Percentiles rank a stretch among this genome's conserved stretches.
Conservation (phyloP, 1,284 basidiomycete species). For the Thecaphora thlaspeos region DNA sequence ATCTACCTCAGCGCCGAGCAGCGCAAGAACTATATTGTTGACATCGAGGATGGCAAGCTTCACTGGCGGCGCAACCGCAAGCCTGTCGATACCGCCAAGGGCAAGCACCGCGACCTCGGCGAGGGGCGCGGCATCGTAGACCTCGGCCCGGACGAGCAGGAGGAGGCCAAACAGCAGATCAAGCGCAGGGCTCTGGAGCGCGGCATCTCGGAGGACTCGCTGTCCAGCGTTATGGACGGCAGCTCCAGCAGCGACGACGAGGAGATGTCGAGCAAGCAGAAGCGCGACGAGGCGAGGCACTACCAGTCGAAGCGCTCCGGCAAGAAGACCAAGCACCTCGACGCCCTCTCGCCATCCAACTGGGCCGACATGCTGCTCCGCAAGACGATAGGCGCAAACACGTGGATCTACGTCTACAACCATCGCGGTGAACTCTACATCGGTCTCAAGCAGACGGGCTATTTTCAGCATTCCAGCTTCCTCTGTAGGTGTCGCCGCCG, state of each 20-base stretch:
- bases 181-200: conserved; percentile 20
- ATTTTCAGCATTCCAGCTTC: conserved; percentile 50
- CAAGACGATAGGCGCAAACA: conserved; percentile 39
- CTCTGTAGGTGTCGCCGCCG: conserved; percentile 8
- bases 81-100: conserved; percentile 59
- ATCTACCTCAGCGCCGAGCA: conserved; percentile 63
- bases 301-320: conserved; percentile 33
- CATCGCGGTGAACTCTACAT: conserved; percentile 45
- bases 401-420: conserved; percentile 51
- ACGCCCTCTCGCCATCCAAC: conserved; percentile 29
- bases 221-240: conserved; percentile 19
- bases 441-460: conserved; percentile 48
- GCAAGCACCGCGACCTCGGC: conserved; percentile 48
- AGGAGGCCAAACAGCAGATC: conserved; percentile 17
- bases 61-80: conserved; percentile 71
- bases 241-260: conserved; percentile 26
- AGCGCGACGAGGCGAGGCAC: conserved; percentile 13
- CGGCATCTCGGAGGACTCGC: conserved; percentile 26
- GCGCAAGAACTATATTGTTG: conserved; percentile 71
- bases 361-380: conserved; percentile 43
- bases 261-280: conserved; percentile 21
- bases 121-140: conserved; percentile 54
- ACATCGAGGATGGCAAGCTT: conserved; percentile 66
- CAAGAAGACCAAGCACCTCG: conserved; percentile 12
- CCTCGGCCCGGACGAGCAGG: conserved; percentile 40